Base-by-base conservation (phyloP, 768 basidiomycete species). In the Boletus rex-veris region DNA sequence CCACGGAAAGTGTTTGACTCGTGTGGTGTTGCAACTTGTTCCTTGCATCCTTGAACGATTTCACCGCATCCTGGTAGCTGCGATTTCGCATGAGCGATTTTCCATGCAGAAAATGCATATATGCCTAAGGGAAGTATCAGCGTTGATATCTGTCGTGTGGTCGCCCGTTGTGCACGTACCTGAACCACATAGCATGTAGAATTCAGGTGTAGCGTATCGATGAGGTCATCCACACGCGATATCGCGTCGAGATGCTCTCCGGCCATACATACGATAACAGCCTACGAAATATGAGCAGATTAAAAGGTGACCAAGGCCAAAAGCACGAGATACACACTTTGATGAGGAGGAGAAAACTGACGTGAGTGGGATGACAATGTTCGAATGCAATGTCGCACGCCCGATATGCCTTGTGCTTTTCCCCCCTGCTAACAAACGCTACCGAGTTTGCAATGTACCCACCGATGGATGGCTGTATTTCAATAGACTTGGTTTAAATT, bases 381-480 rank as follows among this genome's bases (percentile, higher is more conserved):
- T 31, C 24, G 24, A 55, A 47, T 0, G 48, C 57, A 5, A 50
- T 38, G 45, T 58, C 57, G 28, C 26, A 58, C 3, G 18, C 30
- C 1, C 30, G 48, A 33, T 16, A 40, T 11, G 18, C 48, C 38
- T 11, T 21, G 3, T 19, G 8, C 19, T 9, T 40, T 21, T 49
- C 6, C 15, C 28, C 28, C 4, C 31, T 31, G 1, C 38, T 4
- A 3, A 49, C 8, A 5, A 49, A 14, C 5, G 38, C 18, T 31
- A 40, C 18, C 16, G 38, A 40, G 4, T 49, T 30, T 21, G 48
- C 28, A n/a, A 49, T 21, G 30, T 49, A 49, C 0, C 30, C 53
- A 15, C 55, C 38, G 28, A 47, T 40, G 8, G 57, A 37, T 12
- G 38, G 57, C 2, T 33, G 28, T 3, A 42, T 12, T 4, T 26